Percentiles rank a stretch among this genome's conserved stretches.
These are phyloP conservation scores for Neurospora tetraspora DNA, from an alignment of 495 filamentous ascomycete species.

Conservation along the genomic window DNA sequence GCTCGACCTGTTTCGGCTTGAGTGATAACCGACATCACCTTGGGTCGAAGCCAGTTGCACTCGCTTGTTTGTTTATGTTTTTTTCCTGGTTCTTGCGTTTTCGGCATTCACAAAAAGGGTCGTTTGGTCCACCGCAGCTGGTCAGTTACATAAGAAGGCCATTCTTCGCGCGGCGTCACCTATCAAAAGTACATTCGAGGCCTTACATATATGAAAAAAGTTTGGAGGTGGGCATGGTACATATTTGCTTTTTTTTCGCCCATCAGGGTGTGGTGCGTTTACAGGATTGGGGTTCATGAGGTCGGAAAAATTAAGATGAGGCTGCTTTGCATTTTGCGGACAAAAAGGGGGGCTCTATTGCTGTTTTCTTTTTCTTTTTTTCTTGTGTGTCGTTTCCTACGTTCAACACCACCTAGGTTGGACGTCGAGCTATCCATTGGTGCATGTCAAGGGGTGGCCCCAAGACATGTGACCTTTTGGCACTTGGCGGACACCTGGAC, in stretches of 20 bases:
- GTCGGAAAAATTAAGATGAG: conserved; percentile 16
- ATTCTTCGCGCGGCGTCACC: neutral
- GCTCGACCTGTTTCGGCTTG: neutral
- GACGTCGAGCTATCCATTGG: neutral
- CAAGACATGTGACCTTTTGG: neutral
- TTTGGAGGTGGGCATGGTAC: conserved; percentile 13
- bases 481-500: neutral
- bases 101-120: conserved; percentile 6
- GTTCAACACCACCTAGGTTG: neutral
- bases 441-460: neutral
- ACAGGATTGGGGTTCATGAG: conserved; percentile 9
- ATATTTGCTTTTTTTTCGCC: conserved; percentile 12
- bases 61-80: conserved; percentile 1
- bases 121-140: conserved; percentile 1
- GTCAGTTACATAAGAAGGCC: neutral
- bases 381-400: neutral
- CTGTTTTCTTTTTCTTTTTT: conserved; percentile 4
- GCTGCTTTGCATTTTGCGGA: conserved; percentile 5
- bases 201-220: conserved; percentile 13
- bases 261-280: conserved; percentile 4
- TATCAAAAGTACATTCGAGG: neutral
- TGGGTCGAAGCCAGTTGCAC: neutral
- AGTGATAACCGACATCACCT: neutral
- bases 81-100: neutral
- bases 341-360: conserved; percentile 11